These are phyloP conservation scores for Xylaria digitata DNA, from an alignment of 2,329 filamentous ascomycete species.

Conservation along the genomic window DNA sequence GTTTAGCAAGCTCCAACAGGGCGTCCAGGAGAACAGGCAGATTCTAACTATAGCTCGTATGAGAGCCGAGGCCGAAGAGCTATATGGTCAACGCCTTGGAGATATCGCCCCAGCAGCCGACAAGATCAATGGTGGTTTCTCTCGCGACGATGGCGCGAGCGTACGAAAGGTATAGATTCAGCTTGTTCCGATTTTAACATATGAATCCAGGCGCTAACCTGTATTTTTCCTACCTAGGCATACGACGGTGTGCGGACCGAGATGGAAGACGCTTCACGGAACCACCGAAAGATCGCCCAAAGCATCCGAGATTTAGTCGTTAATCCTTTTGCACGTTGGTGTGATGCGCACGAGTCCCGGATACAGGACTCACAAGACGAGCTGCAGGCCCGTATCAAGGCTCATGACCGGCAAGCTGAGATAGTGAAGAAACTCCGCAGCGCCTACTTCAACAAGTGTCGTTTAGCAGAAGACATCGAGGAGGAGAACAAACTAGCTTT, in stretches of 20 bases:
- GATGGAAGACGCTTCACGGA: slow-evolving; percentile 90
- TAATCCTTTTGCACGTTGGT: slow-evolving; percentile 94
- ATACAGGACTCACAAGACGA: slow-evolving; percentile 96
- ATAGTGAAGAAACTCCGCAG: slow-evolving; percentile 91
- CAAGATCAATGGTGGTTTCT: slow-evolving; percentile 84
- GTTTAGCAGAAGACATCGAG: slow-evolving; percentile 93
- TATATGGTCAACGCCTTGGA: slow-evolving; percentile 82
- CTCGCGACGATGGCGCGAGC: slow-evolving; percentile 92
- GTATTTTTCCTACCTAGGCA: slow-evolving; percentile 65
- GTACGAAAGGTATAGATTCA: slow-evolving; percentile 81
- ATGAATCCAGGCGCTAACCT: slow-evolving; percentile 42
- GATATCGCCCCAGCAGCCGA: slow-evolving; percentile 87
- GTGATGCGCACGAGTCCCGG: slow-evolving; percentile 90
- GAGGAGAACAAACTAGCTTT: slow-evolving; percentile 99
- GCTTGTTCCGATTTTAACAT: slow-evolving; percentile 10
- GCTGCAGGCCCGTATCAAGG: slow-evolving; percentile 88
- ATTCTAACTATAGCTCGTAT: slow-evolving; percentile 89
- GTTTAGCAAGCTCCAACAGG: slow-evolving; percentile 96
- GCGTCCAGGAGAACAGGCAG: slow-evolving; percentile 94
- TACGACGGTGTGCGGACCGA: slow-evolving; percentile 93
- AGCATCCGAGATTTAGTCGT: slow-evolving; percentile 97
- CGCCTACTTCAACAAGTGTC: slow-evolving; percentile 99
- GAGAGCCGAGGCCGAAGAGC: slow-evolving; percentile 94
- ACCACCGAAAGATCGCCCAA: slow-evolving; percentile 93
- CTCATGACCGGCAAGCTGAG: slow-evolving; percentile 92